Evolutionary conservation across 2,329 filamentous ascomycete genomes (phyloP), one percentile per base, ranked within the genome.

Genomic region (Aspergillus eucalypticola): DNA sequence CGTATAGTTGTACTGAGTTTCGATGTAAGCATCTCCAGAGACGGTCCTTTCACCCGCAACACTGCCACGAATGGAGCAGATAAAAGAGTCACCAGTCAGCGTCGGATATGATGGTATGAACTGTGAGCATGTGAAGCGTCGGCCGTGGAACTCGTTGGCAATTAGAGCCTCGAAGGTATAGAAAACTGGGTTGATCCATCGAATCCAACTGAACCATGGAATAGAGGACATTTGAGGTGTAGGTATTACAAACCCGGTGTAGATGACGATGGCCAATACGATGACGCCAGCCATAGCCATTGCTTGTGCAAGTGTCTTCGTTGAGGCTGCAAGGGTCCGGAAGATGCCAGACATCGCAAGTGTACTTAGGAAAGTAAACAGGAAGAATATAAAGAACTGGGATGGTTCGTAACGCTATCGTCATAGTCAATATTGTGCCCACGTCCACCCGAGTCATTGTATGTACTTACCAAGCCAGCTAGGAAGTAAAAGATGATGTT

Each of bases 401-500:
- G 72, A 69, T 39, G 76, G 64, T 64, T 74, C 68, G 59, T 73
- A 74, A 63, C 70, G 68, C 75, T 77, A 44, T 63, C 19, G 17
- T 8, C 15, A 41, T 17, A 21, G 48, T 71, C 62, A 68, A 23
- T 46, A 5, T 32, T 10, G 29, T 32, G 29, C 29, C 29, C 29
- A 32, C 29, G 29, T 10, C 29, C 10, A 10, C 32, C 11, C 0
- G 32, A 5, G 32, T 35, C 5, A 15, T 35, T 35, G 11, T 23
- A 21, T 21, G 8, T 19, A 64, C 70, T 54, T 68, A 74, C 71
- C 54, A 97, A 79, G 61, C 92, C 90, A 1, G 90, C 90, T 83
- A 97, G 87, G 75, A 96, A 96, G 79, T 96, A 96, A 6, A 96
- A 78, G 1, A 87, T 83, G 25, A 93, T 61, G 73, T 96, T 96